These are phyloP conservation scores for Nitzschia sp. DNA, from an alignment of 108 stramenopile species.

Conservation along the genomic window DNA sequence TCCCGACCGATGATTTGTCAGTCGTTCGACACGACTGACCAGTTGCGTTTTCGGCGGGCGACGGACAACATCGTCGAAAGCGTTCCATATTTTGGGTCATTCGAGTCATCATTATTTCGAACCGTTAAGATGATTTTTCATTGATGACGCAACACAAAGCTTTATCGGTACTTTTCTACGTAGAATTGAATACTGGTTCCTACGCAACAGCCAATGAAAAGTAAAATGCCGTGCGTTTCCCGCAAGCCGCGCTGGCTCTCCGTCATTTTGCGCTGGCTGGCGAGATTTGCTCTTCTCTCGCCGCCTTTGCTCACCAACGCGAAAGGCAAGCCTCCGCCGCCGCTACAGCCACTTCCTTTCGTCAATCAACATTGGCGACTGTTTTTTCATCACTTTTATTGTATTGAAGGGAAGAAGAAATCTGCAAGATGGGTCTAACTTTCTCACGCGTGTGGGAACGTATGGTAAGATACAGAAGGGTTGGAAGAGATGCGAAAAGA, in stretches of 20 bases:
- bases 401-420: conserved; percentile 18
- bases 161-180: not conserved
- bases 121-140: conserved; percentile 16
- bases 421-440: conserved; percentile 83
- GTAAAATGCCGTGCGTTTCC: not conserved
- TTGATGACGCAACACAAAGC: not conserved
- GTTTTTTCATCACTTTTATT: conserved; percentile 2
- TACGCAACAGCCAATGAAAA: conserved; percentile 22
- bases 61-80: too few relatives aligned
- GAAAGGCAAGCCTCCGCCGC: not conserved
- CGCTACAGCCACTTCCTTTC: conserved; percentile 13
- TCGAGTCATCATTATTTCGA: conserved; percentile 12
- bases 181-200: not conserved
- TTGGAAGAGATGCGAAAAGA: conserved; percentile 11
- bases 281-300: not conserved
- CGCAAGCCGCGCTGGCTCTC: conserved; percentile 2
- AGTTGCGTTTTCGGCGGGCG: too few relatives aligned
- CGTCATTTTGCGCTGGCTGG: conserved; percentile 8
- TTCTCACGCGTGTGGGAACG: conserved; percentile 89
- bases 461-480: conserved; percentile 60
- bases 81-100: too few relatives aligned
- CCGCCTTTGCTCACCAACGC: not conserved
- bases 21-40: too few relatives aligned
- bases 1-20: too few relatives aligned
- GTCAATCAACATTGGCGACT: conserved; percentile 7